Evolutionary conservation across 495 filamentous ascomycete genomes (phyloP).

Genomic region (Xylaria intraflava): DNA sequence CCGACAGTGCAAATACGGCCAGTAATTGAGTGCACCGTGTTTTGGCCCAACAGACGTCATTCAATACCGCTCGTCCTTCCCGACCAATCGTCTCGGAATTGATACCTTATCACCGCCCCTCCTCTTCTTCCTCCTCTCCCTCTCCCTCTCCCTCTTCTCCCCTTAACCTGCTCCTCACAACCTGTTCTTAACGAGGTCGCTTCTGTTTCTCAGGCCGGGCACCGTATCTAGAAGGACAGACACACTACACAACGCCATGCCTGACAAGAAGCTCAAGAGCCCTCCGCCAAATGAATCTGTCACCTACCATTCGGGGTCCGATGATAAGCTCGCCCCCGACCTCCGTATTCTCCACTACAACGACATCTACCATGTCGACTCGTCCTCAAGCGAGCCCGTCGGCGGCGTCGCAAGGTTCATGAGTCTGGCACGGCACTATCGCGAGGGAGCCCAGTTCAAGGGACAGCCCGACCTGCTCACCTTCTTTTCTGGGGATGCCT

Average conservation of each 20-base stretch:
- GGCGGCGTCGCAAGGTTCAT: conserved; percentile 77
- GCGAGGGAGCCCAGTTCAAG: conserved; percentile 47
- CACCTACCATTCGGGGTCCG: conserved; percentile 49
- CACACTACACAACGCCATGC: not conserved
- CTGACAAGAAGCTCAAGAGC: conserved; percentile 4
- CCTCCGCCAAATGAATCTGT: conserved; percentile 23
- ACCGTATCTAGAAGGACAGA: not conserved
- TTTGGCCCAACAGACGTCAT: not conserved
- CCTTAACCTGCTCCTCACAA: no score
- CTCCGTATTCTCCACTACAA: conserved; percentile 84
- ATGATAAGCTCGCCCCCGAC: conserved; percentile 49
- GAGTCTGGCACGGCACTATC: conserved; percentile 68
- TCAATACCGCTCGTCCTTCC: not conserved
- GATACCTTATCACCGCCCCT: not conserved
- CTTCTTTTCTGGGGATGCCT: conserved; percentile 87
- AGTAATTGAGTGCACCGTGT: no score
- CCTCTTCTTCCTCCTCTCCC: not conserved
- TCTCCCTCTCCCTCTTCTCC: not conserved
- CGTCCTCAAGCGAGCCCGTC: conserved; percentile 66
- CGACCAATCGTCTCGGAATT: not conserved
- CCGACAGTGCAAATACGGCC: no score
- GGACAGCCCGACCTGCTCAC: conserved; percentile 62
- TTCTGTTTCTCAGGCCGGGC: no score
- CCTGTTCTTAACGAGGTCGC: no score
- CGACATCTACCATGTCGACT: conserved; percentile 82